Conservation (phyloP, 495 filamentous ascomycete species). For the Amphirosellinia nigrospora region DNA sequence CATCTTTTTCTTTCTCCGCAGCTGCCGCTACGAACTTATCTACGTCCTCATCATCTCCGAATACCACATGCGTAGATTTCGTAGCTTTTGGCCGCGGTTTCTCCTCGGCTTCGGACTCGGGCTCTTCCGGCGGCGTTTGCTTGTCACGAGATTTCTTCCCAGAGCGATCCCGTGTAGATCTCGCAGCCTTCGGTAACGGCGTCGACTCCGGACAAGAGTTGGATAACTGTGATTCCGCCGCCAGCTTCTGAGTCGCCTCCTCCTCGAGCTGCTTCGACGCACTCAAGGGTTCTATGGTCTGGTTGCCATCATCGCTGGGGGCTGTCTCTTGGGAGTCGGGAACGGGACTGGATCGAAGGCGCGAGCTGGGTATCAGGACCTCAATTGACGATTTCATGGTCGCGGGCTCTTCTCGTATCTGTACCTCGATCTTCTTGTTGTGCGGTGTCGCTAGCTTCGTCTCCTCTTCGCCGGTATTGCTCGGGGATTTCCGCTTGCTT, state of each 20-base stretch:
- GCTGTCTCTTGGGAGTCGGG: constrained; percentile 28
- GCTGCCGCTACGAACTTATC: constrained; percentile 40
- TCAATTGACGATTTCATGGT: constrained; percentile 30
- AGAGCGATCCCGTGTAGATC: constrained; percentile 18
- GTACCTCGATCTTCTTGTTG: constrained; percentile 33
- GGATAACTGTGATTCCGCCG: constrained; percentile 22
- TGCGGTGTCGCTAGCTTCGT: constrained; percentile 20
- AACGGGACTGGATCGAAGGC: constrained; percentile 15
- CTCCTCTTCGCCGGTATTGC: neutral
- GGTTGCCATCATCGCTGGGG: constrained; percentile 14
- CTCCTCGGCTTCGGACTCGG: constrained; percentile 22
- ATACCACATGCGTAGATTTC: constrained; percentile 38
- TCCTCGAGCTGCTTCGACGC: constrained; percentile 39
- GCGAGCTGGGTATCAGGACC: constrained; percentile 36
- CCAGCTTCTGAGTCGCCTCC: constrained; percentile 35
- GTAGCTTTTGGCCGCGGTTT: constrained; percentile 29
- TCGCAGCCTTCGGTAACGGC: constrained; percentile 2
- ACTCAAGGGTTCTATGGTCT: constrained; percentile 28
- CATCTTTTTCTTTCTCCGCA: constrained; percentile 23
- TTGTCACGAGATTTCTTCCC: constrained; percentile 30
- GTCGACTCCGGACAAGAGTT: constrained; percentile 5
- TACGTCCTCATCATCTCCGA: constrained; percentile 43
- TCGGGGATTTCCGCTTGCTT: constrained; percentile 28
- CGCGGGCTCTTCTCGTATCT: constrained; percentile 28
- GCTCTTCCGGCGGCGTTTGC: neutral